Percentiles rank a stretch among this genome's conserved stretches.
These are phyloP conservation scores for Sporopachydermia cereana DNA, from an alignment of 1,139 yeast species.

Conservation along the genomic window DNA sequence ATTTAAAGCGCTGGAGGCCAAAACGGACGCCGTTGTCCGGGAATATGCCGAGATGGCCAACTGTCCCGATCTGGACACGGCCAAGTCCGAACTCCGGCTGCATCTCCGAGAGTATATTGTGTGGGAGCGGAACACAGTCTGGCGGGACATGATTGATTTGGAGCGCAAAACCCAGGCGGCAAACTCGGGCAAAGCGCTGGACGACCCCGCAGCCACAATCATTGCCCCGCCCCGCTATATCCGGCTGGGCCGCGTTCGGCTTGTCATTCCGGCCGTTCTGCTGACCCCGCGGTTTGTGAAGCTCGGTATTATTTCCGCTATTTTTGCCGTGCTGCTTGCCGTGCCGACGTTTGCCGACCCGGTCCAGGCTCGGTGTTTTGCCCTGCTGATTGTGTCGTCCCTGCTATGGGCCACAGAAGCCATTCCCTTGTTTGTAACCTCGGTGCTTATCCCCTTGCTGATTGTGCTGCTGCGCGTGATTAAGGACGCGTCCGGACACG, in stretches of 20 bases:
- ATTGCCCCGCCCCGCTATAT: slow-evolving; percentile 15
- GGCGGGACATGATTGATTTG: slow-evolving; percentile 91
- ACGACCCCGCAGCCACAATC: slow-evolving; percentile 11
- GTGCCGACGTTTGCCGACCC: slow-evolving; percentile 48
- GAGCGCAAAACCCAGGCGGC: slow-evolving; percentile 62
- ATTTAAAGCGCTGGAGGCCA: slow-evolving; percentile 32
- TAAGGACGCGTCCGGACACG: slow-evolving; percentile 39
- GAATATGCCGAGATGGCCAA: slow-evolving; percentile 36
- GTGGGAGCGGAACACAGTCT: slow-evolving; percentile 93
- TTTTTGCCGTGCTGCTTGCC: slow-evolving; percentile 37
- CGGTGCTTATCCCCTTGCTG: slow-evolving; percentile 68
- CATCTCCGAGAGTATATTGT: slow-evolving; percentile 86
- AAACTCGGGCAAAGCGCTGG: slow-evolving; percentile 22
- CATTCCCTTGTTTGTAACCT: slow-evolving; percentile 77
- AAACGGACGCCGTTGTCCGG: slow-evolving; percentile 36
- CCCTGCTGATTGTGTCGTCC: slow-evolving; percentile 68
- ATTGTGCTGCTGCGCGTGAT: slow-evolving; percentile 65
- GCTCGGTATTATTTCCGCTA: slow-evolving; percentile 33
- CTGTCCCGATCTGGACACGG: slow-evolving; percentile 35
- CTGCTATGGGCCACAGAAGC: slow-evolving; percentile 92
- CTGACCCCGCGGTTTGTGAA: slow-evolving; percentile 24
- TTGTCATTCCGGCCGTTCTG: slow-evolving; percentile 13
- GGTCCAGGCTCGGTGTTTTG: slow-evolving; percentile 69
- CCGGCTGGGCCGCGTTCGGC: slow-evolving; percentile 11
- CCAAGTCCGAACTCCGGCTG: slow-evolving; percentile 57